Evolutionary conservation across 2,329 filamentous ascomycete genomes (phyloP).

Genomic region (Diplodia corticola): DNA sequence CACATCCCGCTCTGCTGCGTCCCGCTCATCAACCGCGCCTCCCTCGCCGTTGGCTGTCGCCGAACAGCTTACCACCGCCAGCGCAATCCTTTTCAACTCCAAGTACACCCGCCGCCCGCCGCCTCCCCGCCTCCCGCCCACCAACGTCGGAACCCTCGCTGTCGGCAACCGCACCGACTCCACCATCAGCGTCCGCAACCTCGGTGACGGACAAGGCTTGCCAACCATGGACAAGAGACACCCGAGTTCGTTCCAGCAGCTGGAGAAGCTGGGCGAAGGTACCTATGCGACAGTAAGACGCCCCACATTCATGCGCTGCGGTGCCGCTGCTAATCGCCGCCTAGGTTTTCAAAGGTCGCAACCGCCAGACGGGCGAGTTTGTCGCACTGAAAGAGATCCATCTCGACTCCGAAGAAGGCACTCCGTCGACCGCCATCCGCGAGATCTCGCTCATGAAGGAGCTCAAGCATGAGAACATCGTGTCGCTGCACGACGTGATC

Average conservation of each 20-base stretch:
- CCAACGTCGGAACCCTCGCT: slow-evolving; percentile 51
- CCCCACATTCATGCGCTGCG: slow-evolving; percentile 14
- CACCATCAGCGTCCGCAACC: slow-evolving; percentile 51
- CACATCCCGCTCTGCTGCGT: slow-evolving; percentile 25
- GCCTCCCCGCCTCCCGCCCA: slow-evolving; percentile 47
- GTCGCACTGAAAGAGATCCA: slow-evolving; percentile 98
- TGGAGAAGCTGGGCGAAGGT: slow-evolving; percentile 96
- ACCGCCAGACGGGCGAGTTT: slow-evolving; percentile 93
- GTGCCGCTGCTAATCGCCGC: slow-evolving; percentile 27
- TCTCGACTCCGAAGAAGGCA: slow-evolving; percentile 96
- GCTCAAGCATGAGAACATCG: slow-evolving; percentile 97
- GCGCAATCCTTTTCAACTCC: slow-evolving; percentile 52
- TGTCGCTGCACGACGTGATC: slow-evolving; percentile 96
- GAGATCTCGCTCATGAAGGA: slow-evolving; percentile 99
- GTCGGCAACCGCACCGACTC: slow-evolving; percentile 52
- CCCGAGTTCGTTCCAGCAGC: slow-evolving; percentile 96
- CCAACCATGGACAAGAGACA: slow-evolving; percentile 84
- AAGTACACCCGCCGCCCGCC: slow-evolving; percentile 49
- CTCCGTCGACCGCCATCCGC: slow-evolving; percentile 92
- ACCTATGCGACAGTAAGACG: slow-evolving; percentile 90
- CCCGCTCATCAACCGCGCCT: slow-evolving; percentile 31
- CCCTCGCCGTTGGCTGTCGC: slow-evolving; percentile 44
- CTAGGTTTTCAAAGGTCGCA: slow-evolving; percentile 97
- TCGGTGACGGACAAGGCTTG: slow-evolving; percentile 46
- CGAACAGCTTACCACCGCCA: slow-evolving; percentile 50